Evolutionary conservation across 352 stramenopile species (phyloP), one percentile per base, ranked within the genome.

Genomic region (Phytophthora constricta): DNA sequence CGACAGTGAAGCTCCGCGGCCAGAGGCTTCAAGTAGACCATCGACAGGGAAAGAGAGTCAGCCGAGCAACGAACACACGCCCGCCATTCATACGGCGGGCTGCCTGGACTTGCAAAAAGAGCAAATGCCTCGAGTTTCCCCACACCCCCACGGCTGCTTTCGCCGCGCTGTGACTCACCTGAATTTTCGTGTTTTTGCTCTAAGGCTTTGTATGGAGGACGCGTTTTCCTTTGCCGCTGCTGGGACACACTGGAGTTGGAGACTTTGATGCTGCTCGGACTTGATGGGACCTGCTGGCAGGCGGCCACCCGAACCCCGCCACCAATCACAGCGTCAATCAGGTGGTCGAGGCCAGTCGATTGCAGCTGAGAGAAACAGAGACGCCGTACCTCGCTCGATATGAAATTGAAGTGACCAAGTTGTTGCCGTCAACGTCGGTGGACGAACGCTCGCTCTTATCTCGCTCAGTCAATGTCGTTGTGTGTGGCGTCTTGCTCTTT

Each of bases 1-100:
- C 53, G 31, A 68, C 48, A 79, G 56, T 78, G 65, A 72, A 69
- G 69, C 60, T 54, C 49, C 46, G 28, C 41, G 19, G 19, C 42
- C 41, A 14, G 45, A 62, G 66, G 77, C 83, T 92, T 90, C 81
- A 92, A 92, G 79, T 83, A 76, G 47, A 71, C n/a, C n/a, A n/a
- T n/a, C n/a, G n/a, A n/a, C n/a, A 69, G 72, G 53, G 72, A 56
- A 51, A 75, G 66, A 76, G 65, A 80, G 70, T 78, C 70, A 84
- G 70, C 57, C 46, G 39, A 67, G 28, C 23, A 41, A 65, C 53
- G 33, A 75, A 73, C 62, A 73, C 72, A 79, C 69, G 72, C 65
- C 72, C 62, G 77, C 76, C 68, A 80, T 70, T 80, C 65, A 83
- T 76, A 74, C 57, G 63, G 34, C n/a, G n/a, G 33, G 53, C 33